phyloP scores from a whole-genome alignment of 495 filamentous ascomycete genomes.

The Tuber indicum region DNA sequence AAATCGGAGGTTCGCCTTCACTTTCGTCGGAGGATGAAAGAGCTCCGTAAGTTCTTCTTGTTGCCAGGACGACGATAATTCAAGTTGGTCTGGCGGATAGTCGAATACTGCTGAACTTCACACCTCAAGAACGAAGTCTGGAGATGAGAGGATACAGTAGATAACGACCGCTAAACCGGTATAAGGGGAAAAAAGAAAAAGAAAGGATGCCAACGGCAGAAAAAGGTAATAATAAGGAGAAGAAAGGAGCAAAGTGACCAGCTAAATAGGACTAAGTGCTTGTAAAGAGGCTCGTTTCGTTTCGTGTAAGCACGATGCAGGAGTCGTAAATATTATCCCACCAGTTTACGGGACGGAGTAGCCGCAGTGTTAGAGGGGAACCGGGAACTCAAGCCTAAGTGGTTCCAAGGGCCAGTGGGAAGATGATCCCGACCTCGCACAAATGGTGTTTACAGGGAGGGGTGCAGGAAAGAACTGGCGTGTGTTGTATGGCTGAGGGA shows the following conservation, averaged over 20 bases:
- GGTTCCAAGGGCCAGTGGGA: neutral
- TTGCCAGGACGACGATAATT: slow-evolving; percentile 44
- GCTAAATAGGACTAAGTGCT: neutral
- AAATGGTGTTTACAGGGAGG: neutral
- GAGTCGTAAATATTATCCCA: neutral
- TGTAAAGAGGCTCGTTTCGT: neutral
- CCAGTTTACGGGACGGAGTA: neutral
- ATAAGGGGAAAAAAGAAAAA: slow-evolving; percentile 17
- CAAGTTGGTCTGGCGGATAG: slow-evolving; percentile 36
- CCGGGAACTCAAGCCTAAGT: neutral
- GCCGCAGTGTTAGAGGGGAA: neutral
- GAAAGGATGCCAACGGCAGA: slow-evolving; percentile 13
- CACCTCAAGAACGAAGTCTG: slow-evolving; percentile 42
- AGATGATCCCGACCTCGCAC: neutral
- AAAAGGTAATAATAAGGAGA: slow-evolving; percentile 13
- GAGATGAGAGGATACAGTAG: slow-evolving; percentile 42
- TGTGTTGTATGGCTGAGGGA: slow-evolving; percentile 10
- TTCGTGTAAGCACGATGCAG: neutral
- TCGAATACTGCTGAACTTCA: slow-evolving; percentile 41
- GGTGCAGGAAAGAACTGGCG: slow-evolving; percentile 5
- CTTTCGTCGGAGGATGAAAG: slow-evolving; percentile 42
- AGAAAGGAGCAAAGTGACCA: neutral
- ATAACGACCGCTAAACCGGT: slow-evolving; percentile 41
- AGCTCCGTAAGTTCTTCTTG: slow-evolving; percentile 42
- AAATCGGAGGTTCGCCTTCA: slow-evolving; percentile 35